A percentile compares a stretch with the other conserved stretches of the same genome.
phyloP scores from a whole-genome alignment of 305 asterid species.

The Fraxinus velutina region DNA sequence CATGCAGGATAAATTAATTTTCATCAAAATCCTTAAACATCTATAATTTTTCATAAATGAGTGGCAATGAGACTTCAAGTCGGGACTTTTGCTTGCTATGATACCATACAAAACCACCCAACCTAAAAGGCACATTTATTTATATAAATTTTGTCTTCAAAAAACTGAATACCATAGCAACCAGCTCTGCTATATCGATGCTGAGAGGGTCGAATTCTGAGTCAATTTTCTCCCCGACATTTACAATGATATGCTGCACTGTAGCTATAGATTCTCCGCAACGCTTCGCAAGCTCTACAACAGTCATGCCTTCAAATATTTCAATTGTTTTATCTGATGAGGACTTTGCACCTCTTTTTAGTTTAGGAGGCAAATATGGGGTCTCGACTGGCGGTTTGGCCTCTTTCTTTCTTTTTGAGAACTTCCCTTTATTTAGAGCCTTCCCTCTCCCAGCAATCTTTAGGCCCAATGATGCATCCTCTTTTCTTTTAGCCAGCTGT shows the following conservation, averaged over 20 bases:
- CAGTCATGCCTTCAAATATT: constrained; percentile 88
- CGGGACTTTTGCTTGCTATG: not conserved
- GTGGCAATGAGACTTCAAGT: not conserved
- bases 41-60: not conserved
- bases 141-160: not conserved
- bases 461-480: constrained; percentile 47
- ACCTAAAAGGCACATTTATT: not conserved
- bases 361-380: constrained; percentile 79
- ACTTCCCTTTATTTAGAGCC: constrained; percentile 58
- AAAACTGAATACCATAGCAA: constrained; percentile 70
- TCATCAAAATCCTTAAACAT: not conserved
- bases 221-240: constrained; percentile 86
- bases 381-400: constrained; percentile 57
- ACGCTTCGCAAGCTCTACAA: constrained; percentile 75
- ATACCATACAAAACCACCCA: not conserved
- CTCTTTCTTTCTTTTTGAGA: constrained; percentile 60
- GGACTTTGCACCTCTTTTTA: constrained; percentile 47
- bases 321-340: constrained; percentile 64
- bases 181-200: constrained; percentile 86
- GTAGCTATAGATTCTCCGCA: constrained; percentile 67
- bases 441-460: constrained; percentile 53
- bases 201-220: constrained; percentile 79
- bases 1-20: not conserved
- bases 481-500: constrained; percentile 42
- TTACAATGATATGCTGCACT: constrained; percentile 64